Evolutionary conservation across 2,329 filamentous ascomycete species (phyloP).

Genomic region (Fusarium miscanthi): DNA sequence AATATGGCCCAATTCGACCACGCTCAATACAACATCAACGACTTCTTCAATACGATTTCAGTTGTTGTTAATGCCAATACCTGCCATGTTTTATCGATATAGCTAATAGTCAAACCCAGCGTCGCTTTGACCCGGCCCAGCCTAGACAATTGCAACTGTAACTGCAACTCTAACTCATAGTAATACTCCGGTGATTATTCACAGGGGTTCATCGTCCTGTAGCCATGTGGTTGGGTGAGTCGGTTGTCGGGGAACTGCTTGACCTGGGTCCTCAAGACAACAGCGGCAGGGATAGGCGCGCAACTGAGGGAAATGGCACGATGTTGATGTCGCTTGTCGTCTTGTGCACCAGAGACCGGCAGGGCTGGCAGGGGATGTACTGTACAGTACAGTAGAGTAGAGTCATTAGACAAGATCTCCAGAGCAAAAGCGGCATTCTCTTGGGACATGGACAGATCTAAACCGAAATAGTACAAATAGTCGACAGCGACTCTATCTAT

Average conservation of each 20-base stretch:
- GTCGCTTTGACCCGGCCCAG: neutral
- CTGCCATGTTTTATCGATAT: neutral
- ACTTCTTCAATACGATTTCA: neutral
- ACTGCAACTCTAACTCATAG: slow-evolving; percentile 2
- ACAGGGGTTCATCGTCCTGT: neutral
- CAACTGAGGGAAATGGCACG: slow-evolving; percentile 25
- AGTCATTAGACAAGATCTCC: slow-evolving; percentile 3
- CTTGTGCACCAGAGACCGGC: neutral
- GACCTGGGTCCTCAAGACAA: neutral
- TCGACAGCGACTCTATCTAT: slow-evolving; percentile 7
- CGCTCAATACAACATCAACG: neutral
- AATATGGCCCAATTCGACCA: neutral
- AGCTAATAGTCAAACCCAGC: neutral
- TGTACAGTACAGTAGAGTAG: neutral
- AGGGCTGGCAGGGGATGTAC: neutral
- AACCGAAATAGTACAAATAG: slow-evolving; percentile 28
- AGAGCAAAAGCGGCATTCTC: neutral
- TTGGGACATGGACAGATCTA: slow-evolving; percentile 2
- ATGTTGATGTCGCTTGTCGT: slow-evolving; percentile 27
- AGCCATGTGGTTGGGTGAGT: slow-evolving; percentile 31
- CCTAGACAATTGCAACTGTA: neutral
- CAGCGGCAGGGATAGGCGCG: slow-evolving; percentile 18
- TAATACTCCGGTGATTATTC: slow-evolving; percentile 21
- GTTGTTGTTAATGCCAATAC: neutral
- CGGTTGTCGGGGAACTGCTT: slow-evolving; percentile 15